Conservation (phyloP, 352 stramenopile genomes). For the Pythium graminicola region DNA sequence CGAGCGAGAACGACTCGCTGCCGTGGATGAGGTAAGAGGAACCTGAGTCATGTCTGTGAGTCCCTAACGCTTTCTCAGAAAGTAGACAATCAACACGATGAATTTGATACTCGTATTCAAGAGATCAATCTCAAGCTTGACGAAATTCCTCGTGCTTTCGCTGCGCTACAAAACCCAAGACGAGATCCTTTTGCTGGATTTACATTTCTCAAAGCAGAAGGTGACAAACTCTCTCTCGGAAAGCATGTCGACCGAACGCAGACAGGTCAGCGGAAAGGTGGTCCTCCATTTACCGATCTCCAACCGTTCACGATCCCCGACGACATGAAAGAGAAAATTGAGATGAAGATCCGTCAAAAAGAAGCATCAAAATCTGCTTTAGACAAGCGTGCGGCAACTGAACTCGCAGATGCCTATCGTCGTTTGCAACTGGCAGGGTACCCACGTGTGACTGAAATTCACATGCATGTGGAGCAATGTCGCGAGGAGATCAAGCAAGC, state of each 20-base stretch:
- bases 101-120: conserved; percentile 51
- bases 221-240: conserved; percentile 51
- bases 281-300: conserved; percentile 54
- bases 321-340: conserved; percentile 75
- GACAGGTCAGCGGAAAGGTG: conserved; percentile 17
- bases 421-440: conserved; percentile 55
- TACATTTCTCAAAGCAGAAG: conserved; percentile 38
- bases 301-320: conserved; percentile 68
- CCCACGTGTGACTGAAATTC: conserved; percentile 49
- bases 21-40: neutral
- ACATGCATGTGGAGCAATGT: conserved; percentile 53
- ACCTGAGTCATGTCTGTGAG: neutral
- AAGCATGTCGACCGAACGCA: conserved; percentile 34
- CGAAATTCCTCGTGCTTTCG: conserved; percentile 46
- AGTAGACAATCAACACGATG: conserved; percentile 60
- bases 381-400: conserved; percentile 34
- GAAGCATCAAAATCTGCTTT: conserved; percentile 43
- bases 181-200: conserved; percentile 25
- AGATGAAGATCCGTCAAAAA: conserved; percentile 53
- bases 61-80: conserved; percentile 30
- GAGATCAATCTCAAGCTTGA: conserved; percentile 61
- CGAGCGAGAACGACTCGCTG: conserved; percentile 33
- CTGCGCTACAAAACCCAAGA: conserved; percentile 32
- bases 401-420: conserved; percentile 56
- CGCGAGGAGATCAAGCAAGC: conserved; percentile 60